Base-by-base conservation (phyloP, 371 early-diverging fungal species). In the Mucor saturninus region DNA sequence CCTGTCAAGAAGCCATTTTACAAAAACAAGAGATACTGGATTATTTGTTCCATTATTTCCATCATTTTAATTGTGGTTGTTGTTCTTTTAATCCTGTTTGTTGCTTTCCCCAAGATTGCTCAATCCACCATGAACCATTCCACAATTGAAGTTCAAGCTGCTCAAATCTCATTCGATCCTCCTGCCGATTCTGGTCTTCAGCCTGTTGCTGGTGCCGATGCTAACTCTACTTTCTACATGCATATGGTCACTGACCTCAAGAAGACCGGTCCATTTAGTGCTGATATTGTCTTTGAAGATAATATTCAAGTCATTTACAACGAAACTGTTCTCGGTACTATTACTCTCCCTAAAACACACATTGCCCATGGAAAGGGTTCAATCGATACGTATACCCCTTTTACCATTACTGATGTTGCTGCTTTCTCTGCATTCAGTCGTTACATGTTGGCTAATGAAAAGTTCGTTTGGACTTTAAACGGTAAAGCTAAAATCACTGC, bases 91-190 rank as follows among this genome's bases (percentile, higher is more conserved):
- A 65, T 71, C 8, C 69, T 85, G 14, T 84, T 82, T 64, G 88
- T 88, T 11, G 76, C 81, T 46, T 75, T 88, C 68, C 86, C 86
- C 31, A 83, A 81, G 75, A 77, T 53, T 84, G 87, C 65, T 72
- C 78, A 28, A 73, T 78, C 10, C 9, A 78, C 80, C 62, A 67
- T 86, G 63, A 80, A 86, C 64, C 58, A 76, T 37, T 63, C 77
- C 49, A 60, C 58, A 38, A 83, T 86, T 67, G 61, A 64, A n/a
- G 79, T 86, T 63, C 54, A 73, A 29, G 57, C 31, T 35, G 80
- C 83, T 15, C 74, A 81, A 54, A 69, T 75, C 38, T 66, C 72
- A 29, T 78, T 80, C 59, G 83, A 57, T 71, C 83, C 80, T 29
- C 77, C 76, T 29, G 21, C 59, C 21, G 70, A 56, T 26, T 48